These are phyloP conservation scores for Salix dunnii DNA, from an alignment of 345 rosid species.

Conservation along the genomic window DNA sequence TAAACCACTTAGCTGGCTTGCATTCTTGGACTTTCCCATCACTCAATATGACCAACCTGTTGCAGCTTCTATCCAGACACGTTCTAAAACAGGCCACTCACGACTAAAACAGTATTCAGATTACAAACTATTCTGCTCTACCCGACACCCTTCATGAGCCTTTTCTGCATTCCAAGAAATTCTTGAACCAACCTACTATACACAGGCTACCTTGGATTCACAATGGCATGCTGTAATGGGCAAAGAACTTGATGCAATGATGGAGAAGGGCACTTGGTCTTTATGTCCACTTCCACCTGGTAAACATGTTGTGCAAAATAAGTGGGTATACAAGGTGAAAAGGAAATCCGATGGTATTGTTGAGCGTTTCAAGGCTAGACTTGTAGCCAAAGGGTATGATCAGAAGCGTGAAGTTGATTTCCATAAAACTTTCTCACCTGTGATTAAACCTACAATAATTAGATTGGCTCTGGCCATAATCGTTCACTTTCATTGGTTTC, in stretches of 20 bases:
- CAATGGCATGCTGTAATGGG: neutral
- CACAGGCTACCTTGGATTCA: no score
- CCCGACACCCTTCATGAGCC: no score
- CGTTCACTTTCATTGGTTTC: neutral
- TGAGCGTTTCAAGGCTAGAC: neutral
- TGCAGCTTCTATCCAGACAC: no score
- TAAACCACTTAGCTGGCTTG: no score
- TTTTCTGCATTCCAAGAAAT: no score
- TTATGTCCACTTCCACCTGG: neutral
- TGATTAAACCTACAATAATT: neutral
- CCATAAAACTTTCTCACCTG: neutral
- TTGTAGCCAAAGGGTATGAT: neutral
- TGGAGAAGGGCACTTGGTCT: neutral
- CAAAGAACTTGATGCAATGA: neutral
- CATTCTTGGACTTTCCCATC: neutral
- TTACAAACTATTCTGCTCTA: no score
- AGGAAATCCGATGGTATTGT: neutral
- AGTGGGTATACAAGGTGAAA: neutral
- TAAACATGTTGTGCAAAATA: no score
- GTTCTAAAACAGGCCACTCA: no score
- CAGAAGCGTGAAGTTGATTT: neutral
- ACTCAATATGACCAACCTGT: no score
- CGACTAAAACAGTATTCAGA: no score
- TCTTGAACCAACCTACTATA: neutral
- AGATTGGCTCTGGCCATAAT: fast-evolving